Base-by-base conservation (phyloP, 2,329 filamentous ascomycete genomes). In the Metarhizium sp. region DNA sequence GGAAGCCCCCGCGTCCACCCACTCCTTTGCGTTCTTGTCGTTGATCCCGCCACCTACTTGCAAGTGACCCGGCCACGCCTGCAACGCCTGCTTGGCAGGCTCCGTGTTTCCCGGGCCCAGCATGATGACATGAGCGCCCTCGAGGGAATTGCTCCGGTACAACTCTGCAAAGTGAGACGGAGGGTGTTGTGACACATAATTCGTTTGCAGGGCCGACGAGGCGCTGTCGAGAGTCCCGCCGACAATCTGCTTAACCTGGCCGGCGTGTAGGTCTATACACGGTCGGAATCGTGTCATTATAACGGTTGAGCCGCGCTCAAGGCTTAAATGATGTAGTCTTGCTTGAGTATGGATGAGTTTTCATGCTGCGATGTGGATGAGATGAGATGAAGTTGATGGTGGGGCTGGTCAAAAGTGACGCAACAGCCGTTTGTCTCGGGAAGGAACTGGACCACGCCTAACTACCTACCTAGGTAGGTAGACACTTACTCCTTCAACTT, bases 181-280 rank as follows among this genome's bases (percentile, higher is more conserved):
- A 10, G 92, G 87, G 59, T 92, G 85, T 51, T 85, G 81, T 10
- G 94, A 96, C 58, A 96, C 87, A 75, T 90, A 92, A 73, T 99
- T 99, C 50, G 92, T 97, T 74, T 90, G 87, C 55, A 97, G 79
- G 55, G 81, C 78, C 6, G 78, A 70, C 1, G 81, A 81, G 8
- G 78, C 70, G 67, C 81, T 81, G 73, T 87, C 87, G 59, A 99
- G 81, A 2, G 94, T 97, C 57, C 94, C 92, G 63, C 94, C 94
- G 45, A 99, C 92, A 63, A 99, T 99, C 72, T 99, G 94, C 77
- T 99, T 99, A 57, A 99, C 94, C 68, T 92, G 87, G 14, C 94
- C 94, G n/a, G 92, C 87, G 71, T 99, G 94, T 53, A 99, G 82
- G 74, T 99, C 94, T 71, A 99, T 97, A 68, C 94, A 99, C 20